These are phyloP conservation scores for Panicum hallii DNA, from an alignment of 202 grass and related monocot species.

Conservation along the genomic window DNA sequence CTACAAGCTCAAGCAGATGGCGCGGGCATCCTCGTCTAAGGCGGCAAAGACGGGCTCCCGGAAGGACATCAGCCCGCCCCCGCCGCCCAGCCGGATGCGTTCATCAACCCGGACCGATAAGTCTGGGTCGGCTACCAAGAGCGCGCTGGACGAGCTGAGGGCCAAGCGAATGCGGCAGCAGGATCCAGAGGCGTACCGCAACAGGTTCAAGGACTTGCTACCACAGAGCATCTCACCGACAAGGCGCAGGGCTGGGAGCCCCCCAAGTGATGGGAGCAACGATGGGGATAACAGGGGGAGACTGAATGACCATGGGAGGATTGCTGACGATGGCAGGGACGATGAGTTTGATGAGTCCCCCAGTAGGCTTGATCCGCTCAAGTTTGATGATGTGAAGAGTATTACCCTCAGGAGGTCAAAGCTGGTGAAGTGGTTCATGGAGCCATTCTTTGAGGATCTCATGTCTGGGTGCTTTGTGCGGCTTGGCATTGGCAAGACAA, in stretches of 20 bases:
- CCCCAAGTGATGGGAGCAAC: conserved; percentile 62
- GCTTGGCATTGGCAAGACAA: conserved; percentile 83
- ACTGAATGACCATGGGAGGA: conserved; percentile 54
- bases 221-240: conserved; percentile 32
- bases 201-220: conserved; percentile 55
- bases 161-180: conserved; percentile 73
- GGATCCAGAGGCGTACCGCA: conserved; percentile 68
- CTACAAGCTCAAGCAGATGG: conserved; percentile 78
- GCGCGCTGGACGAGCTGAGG: conserved; percentile 68
- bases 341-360: conserved; percentile 90
- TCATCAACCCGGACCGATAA: conserved; percentile 58
- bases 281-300: conserved; percentile 55
- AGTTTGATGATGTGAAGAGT: conserved; percentile 77
- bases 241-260: conserved; percentile 56
- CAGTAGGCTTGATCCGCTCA: conserved; percentile 63
- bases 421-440: conserved; percentile 98
- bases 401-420: conserved; percentile 85
- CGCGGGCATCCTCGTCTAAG: conserved; percentile 54
- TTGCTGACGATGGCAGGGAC: conserved; percentile 54
- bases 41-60: conserved; percentile 19
- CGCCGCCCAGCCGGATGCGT: conserved; percentile 41
- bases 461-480: conserved; percentile 82
- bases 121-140: conserved; percentile 59
- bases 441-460: conserved; percentile 93
- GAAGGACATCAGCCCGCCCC: conserved; percentile 65